phyloP scores from a whole-genome alignment of 495 filamentous ascomycete genomes.

The Penicillium maclennaniae region DNA sequence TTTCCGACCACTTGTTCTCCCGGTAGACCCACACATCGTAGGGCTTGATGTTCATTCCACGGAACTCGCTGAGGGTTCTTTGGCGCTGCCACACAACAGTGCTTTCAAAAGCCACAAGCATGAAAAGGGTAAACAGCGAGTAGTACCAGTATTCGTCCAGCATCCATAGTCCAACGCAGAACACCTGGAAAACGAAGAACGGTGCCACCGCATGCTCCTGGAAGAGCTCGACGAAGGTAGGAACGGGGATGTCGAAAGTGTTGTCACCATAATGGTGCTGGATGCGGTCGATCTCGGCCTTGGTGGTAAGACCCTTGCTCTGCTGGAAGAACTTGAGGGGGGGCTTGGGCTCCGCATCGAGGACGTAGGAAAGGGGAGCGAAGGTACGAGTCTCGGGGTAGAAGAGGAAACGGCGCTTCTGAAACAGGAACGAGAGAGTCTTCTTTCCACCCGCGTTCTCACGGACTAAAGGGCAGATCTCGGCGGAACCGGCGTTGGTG shows the following conservation, averaged over 20 bases:
- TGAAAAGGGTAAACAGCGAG: slow-evolving; percentile 96
- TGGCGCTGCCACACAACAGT: slow-evolving; percentile 99
- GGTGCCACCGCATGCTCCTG: slow-evolving; percentile 97
- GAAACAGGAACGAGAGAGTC: slow-evolving; percentile 88
- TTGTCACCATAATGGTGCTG: slow-evolving; percentile 94
- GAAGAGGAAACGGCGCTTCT: slow-evolving; percentile 95
- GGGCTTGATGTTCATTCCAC: slow-evolving; percentile 98
- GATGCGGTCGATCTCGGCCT: slow-evolving; percentile 69
- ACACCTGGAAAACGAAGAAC: slow-evolving; percentile 99
- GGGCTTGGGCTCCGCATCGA: slow-evolving; percentile 81
- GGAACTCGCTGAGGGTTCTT: slow-evolving; percentile 93
- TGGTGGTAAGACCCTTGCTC: slow-evolving; percentile 64
- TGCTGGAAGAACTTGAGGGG: slow-evolving; percentile 71
- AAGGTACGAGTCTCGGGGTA: slow-evolving; percentile 65
- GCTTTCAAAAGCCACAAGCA: slow-evolving; percentile 96
- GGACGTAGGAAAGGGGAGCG: slow-evolving; percentile 74
- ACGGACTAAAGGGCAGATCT: slow-evolving; percentile 75
- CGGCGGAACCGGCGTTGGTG: slow-evolving; percentile 82
- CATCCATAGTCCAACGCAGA: slow-evolving; percentile 98
- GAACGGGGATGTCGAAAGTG: slow-evolving; percentile 96
- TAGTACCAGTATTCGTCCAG: slow-evolving; percentile 99
- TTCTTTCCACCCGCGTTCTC: slow-evolving; percentile 69
- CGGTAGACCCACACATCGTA: slow-evolving; percentile 91
- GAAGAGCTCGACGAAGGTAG: slow-evolving; percentile 92
- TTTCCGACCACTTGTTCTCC: slow-evolving; percentile 79